Conservation (phyloP, 108 stramenopile species). For the Pseudonitzschia multiseries region DNA sequence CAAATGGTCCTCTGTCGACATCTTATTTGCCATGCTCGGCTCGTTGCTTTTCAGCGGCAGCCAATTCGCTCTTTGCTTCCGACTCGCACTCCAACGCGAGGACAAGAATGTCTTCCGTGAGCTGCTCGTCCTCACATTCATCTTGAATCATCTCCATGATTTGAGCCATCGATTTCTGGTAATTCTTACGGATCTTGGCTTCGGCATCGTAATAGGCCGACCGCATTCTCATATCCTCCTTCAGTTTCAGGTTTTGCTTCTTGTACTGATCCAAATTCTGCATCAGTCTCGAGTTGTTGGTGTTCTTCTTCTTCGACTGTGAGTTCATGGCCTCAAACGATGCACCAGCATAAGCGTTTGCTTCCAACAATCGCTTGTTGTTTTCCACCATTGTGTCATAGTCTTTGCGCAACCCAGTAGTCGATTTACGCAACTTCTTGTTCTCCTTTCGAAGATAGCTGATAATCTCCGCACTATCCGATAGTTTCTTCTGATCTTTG, state of each 20-base stretch:
- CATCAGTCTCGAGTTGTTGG: conserved; percentile 52
- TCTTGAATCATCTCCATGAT: conserved; percentile 70
- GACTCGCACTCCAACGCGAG: conserved; percentile 61
- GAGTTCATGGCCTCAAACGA: conserved; percentile 63
- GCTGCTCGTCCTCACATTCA: conserved; percentile 53
- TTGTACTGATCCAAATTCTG: conserved; percentile 51
- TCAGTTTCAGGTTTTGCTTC: conserved; percentile 47
- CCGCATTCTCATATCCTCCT: conserved; percentile 75
- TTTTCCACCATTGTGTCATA: conserved; percentile 54
- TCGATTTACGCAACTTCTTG: conserved; percentile 44
- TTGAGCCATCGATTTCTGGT: conserved; percentile 60
- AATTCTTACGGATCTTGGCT: conserved; percentile 58
- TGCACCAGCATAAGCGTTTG: conserved; percentile 62
- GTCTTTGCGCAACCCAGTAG: conserved; percentile 45
- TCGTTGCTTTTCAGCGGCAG: conserved; percentile 32
- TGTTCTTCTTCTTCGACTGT: conserved; percentile 60
- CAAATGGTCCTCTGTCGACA: too few relatives aligned
- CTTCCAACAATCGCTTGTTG: conserved; percentile 59
- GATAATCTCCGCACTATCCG: conserved; percentile 49
- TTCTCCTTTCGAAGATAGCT: conserved; percentile 58
- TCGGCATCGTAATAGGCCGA: conserved; percentile 69
- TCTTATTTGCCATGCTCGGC: neutral
- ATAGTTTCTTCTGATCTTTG: conserved; percentile 51
- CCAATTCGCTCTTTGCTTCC: conserved; percentile 49
- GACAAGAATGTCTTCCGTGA: conserved; percentile 66